Percentiles rank a stretch among this genome's conserved stretches.
Evolutionary conservation across 768 basidiomycete genomes (phyloP).

Genomic region (Russula sp.): DNA sequence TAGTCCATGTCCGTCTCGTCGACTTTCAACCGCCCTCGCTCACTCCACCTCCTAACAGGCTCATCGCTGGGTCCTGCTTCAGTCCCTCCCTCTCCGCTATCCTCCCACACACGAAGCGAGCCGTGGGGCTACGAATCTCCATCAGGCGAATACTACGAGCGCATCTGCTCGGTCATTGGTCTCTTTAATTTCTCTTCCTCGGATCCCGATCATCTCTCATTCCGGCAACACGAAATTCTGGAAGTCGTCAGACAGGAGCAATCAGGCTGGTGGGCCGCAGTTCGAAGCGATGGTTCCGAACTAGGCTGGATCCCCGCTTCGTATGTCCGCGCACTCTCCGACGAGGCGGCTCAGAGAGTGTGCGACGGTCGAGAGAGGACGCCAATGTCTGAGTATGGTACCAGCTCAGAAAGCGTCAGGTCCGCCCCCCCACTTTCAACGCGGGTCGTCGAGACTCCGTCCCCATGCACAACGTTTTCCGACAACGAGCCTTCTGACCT

Average conservation of each 20-base stretch:
- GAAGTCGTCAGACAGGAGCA: conserved; percentile 60
- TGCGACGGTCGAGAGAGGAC: conserved; percentile 38
- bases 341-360: conserved; percentile 44
- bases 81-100: not conserved
- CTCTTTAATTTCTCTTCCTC: conserved; percentile 59
- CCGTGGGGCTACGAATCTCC: conserved; percentile 22
- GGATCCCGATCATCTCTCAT: conserved; percentile 55
- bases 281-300: conserved; percentile 41
- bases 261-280: conserved; percentile 79
- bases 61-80: not conserved
- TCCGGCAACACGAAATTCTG: conserved; percentile 59
- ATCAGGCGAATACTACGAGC: conserved; percentile 28
- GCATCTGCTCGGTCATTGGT: conserved; percentile 51
- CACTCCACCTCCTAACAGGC: conserved; percentile 14
- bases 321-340: conserved; percentile 51
- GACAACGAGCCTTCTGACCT: conserved; percentile 6
- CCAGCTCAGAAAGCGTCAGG: conserved; percentile 36
- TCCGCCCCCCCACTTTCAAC: conserved; percentile 30
- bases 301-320: conserved; percentile 75
- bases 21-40: conserved; percentile 4
- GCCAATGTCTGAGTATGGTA: conserved; percentile 37
- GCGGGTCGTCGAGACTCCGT: conserved; percentile 12
- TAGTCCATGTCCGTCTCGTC: conserved; percentile 9
- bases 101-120: not conserved
- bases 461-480: not conserved